Conservation (phyloP, 768 basidiomycete genomes). For the Tylopilus plumbeoviolaceoides region DNA sequence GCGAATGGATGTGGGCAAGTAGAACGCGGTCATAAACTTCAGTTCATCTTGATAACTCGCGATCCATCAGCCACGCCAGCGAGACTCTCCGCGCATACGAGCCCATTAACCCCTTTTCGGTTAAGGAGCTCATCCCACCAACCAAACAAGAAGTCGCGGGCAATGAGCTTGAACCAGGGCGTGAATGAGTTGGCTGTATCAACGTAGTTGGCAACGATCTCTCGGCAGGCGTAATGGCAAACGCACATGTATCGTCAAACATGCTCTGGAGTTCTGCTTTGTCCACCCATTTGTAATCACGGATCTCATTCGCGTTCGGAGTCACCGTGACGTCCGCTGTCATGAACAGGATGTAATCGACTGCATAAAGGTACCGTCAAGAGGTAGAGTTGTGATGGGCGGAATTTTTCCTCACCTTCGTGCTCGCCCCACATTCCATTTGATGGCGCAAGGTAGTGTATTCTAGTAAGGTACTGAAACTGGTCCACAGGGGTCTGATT, state of each 20-base stretch:
- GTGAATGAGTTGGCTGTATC: constrained; percentile 80
- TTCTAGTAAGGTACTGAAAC: constrained; percentile 93
- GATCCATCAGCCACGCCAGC: constrained; percentile 64
- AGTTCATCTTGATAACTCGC: constrained; percentile 68
- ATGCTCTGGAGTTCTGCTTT: constrained; percentile 86
- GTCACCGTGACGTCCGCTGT: constrained; percentile 82
- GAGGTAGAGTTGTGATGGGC: neutral
- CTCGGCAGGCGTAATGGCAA: neutral
- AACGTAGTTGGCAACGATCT: neutral
- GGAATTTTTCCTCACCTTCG: constrained; percentile 60
- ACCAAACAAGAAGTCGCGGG: constrained; percentile 91
- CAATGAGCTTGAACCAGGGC: constrained; percentile 99
- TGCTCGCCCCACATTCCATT: constrained; percentile 96
- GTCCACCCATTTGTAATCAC: constrained; percentile 85
- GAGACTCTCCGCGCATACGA: constrained; percentile 47
- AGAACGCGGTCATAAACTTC: neutral
- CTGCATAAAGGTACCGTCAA: constrained; percentile 40
- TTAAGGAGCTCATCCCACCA: constrained; percentile 94
- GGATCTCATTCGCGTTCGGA: constrained; percentile 88
- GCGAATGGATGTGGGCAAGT: neutral
- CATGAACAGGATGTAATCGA: constrained; percentile 96
- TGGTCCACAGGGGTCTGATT: constrained; percentile 73
- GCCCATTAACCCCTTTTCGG: constrained; percentile 53
- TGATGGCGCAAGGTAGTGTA: constrained; percentile 96
- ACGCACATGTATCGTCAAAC: constrained; percentile 77